Evolutionary conservation across 768 basidiomycete genomes (phyloP).

Genomic region (Pisolithus tinctorius): DNA sequence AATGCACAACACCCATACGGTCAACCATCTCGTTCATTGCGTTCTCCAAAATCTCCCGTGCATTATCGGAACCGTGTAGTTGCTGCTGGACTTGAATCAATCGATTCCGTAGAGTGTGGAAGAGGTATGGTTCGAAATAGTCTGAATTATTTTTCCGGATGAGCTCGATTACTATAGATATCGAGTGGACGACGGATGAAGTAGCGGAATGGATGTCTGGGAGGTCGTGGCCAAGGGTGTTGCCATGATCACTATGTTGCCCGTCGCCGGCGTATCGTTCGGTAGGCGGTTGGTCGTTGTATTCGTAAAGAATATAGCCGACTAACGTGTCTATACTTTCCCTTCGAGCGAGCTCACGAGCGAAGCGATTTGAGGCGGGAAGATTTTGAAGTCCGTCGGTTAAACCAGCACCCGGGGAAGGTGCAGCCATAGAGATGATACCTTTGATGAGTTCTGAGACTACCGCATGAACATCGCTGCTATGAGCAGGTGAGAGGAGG

Average conservation of each 20-base stretch:
- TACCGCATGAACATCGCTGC: too few relatives aligned
- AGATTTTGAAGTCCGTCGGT: too few relatives aligned
- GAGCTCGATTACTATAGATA: conserved; percentile 86
- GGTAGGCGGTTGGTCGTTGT: conserved; percentile 25
- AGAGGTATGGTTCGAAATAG: conserved; percentile 95
- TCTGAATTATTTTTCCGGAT: conserved; percentile 98
- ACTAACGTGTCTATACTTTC: conserved; percentile 66
- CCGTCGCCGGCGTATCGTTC: conserved; percentile 11
- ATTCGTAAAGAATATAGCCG: conserved; percentile 71
- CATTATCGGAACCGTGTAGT: conserved; percentile 46
- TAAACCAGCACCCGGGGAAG: too few relatives aligned
- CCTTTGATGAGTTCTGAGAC: too few relatives aligned
- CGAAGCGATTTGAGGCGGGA: too few relatives aligned
- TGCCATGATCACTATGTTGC: conserved; percentile 7
- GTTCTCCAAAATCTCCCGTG: conserved; percentile 57
- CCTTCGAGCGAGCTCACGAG: conserved; percentile 69
- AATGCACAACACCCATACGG: conserved; percentile 84
- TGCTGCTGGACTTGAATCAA: conserved; percentile 84
- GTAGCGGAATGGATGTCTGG: conserved; percentile 45
- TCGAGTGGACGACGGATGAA: conserved; percentile 81
- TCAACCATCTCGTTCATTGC: conserved; percentile 79
- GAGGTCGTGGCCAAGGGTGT: conserved; percentile 11
- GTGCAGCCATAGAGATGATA: too few relatives aligned
- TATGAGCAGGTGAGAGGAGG: too few relatives aligned
- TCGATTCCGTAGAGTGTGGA: conserved; percentile 87